A percentile compares a stretch with the other conserved stretches of the same genome.
Conservation (phyloP, 768 basidiomycete genomes). For the Grammothele lineata region DNA sequence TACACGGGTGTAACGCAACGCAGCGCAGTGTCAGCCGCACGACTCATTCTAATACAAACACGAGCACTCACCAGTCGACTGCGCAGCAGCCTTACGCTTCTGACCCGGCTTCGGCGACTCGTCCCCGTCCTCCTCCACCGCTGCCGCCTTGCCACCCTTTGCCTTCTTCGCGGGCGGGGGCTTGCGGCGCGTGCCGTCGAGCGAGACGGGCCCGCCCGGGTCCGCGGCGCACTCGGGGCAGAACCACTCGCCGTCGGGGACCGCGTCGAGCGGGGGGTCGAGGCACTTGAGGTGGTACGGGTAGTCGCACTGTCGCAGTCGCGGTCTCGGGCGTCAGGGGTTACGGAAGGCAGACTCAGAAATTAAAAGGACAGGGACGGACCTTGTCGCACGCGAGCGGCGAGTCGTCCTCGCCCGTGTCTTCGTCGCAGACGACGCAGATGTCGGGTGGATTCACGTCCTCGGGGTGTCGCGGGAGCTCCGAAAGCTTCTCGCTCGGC, state of each 20-base stretch:
- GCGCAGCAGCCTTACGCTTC: conserved; percentile 44
- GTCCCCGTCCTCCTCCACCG: conserved; percentile 20
- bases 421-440: conserved; percentile 70
- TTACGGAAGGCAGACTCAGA: neutral
- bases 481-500: conserved; percentile 70
- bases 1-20: no score
- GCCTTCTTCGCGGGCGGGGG: no score
- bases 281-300: conserved; percentile 86
- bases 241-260: conserved; percentile 93
- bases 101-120: conserved; percentile 21
- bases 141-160: conserved; percentile 20
- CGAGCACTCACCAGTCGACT: conserved; percentile 17
- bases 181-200: conserved; percentile 15
- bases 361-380: neutral
- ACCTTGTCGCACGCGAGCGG: conserved; percentile 93
- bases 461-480: conserved; percentile 75
- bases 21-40: no score
- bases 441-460: conserved; percentile 63
- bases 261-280: conserved; percentile 63
- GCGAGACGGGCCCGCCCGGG: conserved; percentile 46
- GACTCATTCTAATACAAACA: neutral
- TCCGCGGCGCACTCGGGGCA: conserved; percentile 68
- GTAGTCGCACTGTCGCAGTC: conserved; percentile 73
- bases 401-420: conserved; percentile 66
- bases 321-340: no score